These are phyloP conservation scores for Claviceps spartinae DNA, from an alignment of 2,329 filamentous ascomycete genomes.

Conservation along the genomic window DNA sequence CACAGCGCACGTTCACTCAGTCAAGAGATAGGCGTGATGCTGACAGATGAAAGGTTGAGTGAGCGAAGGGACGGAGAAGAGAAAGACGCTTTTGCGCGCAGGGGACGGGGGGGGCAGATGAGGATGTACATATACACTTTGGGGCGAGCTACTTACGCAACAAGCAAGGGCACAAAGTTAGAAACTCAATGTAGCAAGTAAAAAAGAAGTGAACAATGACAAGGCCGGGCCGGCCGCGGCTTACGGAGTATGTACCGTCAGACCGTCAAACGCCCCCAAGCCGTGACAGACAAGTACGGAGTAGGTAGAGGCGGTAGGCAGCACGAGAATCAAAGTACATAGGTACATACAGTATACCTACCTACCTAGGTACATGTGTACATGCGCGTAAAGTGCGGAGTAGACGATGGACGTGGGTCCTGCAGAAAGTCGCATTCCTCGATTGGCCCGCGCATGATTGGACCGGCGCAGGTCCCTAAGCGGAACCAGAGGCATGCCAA, in stretches of 20 bases:
- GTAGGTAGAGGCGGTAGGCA: background rate
- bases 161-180: background rate
- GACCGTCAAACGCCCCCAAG: background rate
- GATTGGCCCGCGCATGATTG: background rate
- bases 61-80: background rate
- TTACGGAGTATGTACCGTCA: background rate
- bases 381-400: background rate
- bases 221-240: background rate
- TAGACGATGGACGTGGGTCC: constrained; percentile 1
- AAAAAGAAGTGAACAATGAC: background rate
- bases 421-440: background rate
- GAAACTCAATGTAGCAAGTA: background rate
- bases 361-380: too few relatives aligned
- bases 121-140: constrained; percentile 2
- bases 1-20: constrained; percentile 3
- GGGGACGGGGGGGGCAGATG: background rate
- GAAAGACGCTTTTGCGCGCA: background rate
- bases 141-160: background rate
- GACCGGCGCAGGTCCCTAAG: background rate
- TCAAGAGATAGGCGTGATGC: constrained; percentile 1
- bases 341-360: too few relatives aligned
- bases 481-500: background rate
- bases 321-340: background rate
- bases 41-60: background rate
- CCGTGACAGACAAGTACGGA: background rate